Base-by-base conservation (phyloP, 148 eudicot genomes). In the Chenopodium formosanum region DNA sequence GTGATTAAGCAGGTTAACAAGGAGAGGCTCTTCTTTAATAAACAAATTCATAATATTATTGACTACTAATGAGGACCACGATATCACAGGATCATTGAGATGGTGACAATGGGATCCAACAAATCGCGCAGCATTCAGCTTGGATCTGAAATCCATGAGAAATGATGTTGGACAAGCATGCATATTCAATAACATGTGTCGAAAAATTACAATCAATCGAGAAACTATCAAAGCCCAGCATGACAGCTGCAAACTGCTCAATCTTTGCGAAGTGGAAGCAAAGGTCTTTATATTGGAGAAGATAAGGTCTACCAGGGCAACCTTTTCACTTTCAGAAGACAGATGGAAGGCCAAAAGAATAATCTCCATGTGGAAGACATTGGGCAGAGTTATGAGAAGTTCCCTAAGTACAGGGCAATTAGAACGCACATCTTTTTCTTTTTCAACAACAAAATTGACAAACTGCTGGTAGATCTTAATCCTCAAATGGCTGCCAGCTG, bases 281-380 rank as follows among this genome's bases (percentile, higher is more conserved):
- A 92, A 67, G 67, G 82, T 82, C 81, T 78, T 85, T 70, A 97
- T 79, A 62, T 90, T 83, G 72, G 92, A 89, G 79, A 90, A 87
- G 83, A 92, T 82, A 60, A 85, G 76, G 46, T 82, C 90, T 29
- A 89, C 89, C 79, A 87, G 80, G n/a, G 40, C 84, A 74, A 80
- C 86, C 91, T 97, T 97, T 80, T 97, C 97, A 85, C 80, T 88
- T 79, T 88, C 93, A 73, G 99, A 91, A 46, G 98, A 94, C 74
- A 97, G 81, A 82, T 97, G 99, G 83, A 97, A 97, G 32, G 95
- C 90, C 90, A 94, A 89, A 29, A 97, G 90, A 82, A 97, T 85
- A 80, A 94, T 91, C 91, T 94, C 99, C 85, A 97, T 88, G 85
- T 97, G 95, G 82, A 94, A 91, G 69, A 89, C 77, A 70, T 94